A percentile compares a stretch with the other conserved stretches of the same genome.
Evolutionary conservation across 2,329 filamentous ascomycete genomes (phyloP).

Genomic region (Aspergillus felis): DNA sequence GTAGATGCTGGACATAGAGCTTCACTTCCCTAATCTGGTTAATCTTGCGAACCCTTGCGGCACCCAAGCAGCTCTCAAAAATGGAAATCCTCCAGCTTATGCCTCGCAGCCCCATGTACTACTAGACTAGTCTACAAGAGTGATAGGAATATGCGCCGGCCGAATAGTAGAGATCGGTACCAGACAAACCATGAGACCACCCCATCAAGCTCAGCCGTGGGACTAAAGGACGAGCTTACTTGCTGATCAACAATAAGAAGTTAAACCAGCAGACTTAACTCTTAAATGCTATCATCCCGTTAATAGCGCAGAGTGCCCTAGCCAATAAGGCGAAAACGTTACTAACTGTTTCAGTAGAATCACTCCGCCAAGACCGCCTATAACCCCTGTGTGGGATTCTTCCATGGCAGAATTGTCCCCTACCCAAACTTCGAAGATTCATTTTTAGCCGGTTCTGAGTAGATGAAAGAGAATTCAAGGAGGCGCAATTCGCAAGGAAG

Average conservation of each 20-base stretch:
- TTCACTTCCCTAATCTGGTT: not conserved
- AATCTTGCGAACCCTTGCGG: not conserved
- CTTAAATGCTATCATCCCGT: too few species aligned
- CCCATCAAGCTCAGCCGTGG: not conserved
- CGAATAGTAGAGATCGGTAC: not conserved
- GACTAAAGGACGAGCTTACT: not conserved
- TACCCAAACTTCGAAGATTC: not conserved
- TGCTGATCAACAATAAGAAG: not conserved
- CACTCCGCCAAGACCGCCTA: not conserved
- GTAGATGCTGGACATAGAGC: not conserved
- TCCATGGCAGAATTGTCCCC: not conserved
- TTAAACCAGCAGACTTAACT: too few species aligned
- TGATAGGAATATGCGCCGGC: not conserved
- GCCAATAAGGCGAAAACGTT: too few species aligned
- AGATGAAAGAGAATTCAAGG: not conserved
- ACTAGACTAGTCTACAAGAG: too few species aligned
- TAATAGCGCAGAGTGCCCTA: too few species aligned
- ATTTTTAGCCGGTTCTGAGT: not conserved
- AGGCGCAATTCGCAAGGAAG: too few species aligned
- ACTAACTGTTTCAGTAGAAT: not conserved
- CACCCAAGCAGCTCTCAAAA: not conserved
- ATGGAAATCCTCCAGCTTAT: not conserved
- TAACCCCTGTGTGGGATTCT: not conserved
- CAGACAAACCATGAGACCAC: too few species aligned
- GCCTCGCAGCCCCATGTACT: not conserved